A percentile compares a stretch with the other conserved stretches of the same genome.
phyloP scores from a whole-genome alignment of 108 stramenopile species.

The Chaetoceros tenuissimus region DNA sequence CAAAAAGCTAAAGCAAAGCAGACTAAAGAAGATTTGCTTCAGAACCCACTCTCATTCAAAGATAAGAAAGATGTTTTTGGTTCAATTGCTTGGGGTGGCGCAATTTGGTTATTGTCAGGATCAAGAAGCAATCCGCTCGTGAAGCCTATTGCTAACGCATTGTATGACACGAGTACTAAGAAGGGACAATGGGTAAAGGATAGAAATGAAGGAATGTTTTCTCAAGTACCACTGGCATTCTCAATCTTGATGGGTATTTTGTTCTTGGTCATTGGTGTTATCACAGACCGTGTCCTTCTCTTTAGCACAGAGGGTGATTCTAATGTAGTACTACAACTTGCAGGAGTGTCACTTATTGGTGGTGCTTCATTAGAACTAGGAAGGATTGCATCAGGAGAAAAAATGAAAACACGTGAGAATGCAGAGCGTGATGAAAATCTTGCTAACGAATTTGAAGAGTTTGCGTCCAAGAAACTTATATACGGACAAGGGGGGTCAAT shows the following conservation, averaged over 20 bases:
- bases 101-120: slow-evolving; percentile 61
- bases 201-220: slow-evolving; percentile 74
- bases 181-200: slow-evolving; percentile 52
- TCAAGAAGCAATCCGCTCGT: slow-evolving; percentile 67
- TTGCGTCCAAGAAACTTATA: slow-evolving; percentile 50
- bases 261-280: slow-evolving; percentile 47
- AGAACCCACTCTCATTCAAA: background rate
- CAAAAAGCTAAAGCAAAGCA: slow-evolving; percentile 1
- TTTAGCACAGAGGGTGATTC: slow-evolving; percentile 56
- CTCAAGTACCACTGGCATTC: slow-evolving; percentile 40
- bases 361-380: slow-evolving; percentile 71
- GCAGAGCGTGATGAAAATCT: slow-evolving; percentile 42
- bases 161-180: slow-evolving; percentile 46
- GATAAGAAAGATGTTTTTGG: slow-evolving; percentile 33
- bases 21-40: slow-evolving; percentile 4
- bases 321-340: slow-evolving; percentile 48
- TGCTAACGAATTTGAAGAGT: slow-evolving; percentile 62
- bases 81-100: slow-evolving; percentile 45
- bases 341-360: slow-evolving; percentile 57
- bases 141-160: slow-evolving; percentile 64
- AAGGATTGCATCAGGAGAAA: slow-evolving; percentile 54
- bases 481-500: slow-evolving; percentile 35
- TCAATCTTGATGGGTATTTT: slow-evolving; percentile 32
- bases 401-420: slow-evolving; percentile 50
- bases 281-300: slow-evolving; percentile 43